A percentile compares a stretch with the other conserved stretches of the same genome.
Evolutionary conservation across 108 stramenopile genomes (phyloP).

Genomic region (Cylindrotheca closterium): DNA sequence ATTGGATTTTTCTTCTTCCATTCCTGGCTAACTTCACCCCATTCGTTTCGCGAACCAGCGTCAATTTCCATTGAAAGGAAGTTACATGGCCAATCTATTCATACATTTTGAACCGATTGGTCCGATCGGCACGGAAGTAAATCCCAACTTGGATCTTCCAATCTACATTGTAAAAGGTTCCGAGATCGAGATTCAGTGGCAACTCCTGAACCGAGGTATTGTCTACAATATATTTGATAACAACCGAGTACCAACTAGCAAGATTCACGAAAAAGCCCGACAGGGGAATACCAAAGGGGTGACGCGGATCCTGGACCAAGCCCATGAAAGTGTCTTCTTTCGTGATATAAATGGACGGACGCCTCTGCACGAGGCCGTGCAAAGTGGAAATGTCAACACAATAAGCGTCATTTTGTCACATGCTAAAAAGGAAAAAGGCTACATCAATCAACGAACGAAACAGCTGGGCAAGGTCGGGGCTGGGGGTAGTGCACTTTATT

Average conservation of each 20-base stretch:
- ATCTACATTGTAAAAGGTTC: conserved; percentile 49
- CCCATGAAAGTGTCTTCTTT: conserved; percentile 1
- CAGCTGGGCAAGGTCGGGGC: conserved; percentile 10
- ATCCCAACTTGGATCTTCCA: conserved; percentile 30
- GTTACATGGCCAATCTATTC: conserved; percentile 77
- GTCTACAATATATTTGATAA: not conserved
- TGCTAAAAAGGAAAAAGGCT: no score
- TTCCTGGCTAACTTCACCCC: not conserved
- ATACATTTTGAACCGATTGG: conserved; percentile 71
- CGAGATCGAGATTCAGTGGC: conserved; percentile 35
- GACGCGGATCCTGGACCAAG: conserved; percentile 6
- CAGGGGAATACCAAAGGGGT: conserved; percentile 24
- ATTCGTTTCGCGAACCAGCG: conserved; percentile 20
- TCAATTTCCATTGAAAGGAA: conserved; percentile 86
- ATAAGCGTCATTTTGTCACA: conserved; percentile 35
- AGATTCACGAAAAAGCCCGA: conserved; percentile 19
- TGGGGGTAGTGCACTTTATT: conserved; percentile 27
- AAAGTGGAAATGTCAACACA: conserved; percentile 19
- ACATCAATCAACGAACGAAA: conserved; percentile 43
- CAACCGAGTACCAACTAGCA: conserved; percentile 1
- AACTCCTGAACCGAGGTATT: conserved; percentile 3
- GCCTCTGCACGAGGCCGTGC: conserved; percentile 42
- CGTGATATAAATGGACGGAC: conserved; percentile 42
- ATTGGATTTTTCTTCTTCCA: not conserved
- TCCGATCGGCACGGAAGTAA: conserved; percentile 15